Percentiles rank a stretch among this genome's conserved stretches.
Evolutionary conservation across 2,329 filamentous ascomycete species (phyloP).

Genomic region (Bipolaris sorokiniana): DNA sequence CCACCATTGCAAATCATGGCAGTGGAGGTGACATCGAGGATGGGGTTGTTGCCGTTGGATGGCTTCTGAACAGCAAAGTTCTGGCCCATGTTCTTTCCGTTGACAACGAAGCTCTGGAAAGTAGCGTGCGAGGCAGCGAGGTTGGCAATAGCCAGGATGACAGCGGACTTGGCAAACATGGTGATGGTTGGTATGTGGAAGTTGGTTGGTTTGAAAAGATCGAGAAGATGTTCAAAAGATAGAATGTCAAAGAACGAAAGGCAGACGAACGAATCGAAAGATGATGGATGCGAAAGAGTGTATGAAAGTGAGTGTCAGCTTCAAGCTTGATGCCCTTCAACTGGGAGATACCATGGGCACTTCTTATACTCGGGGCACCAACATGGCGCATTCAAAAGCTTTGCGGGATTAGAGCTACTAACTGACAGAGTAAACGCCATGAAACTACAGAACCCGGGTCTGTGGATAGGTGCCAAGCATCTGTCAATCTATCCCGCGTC

Average conservation of each 20-base stretch:
- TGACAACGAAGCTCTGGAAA: conserved; percentile 53
- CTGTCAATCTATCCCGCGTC: conserved; percentile 37
- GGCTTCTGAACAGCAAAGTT: conserved; percentile 55
- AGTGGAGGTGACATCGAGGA: conserved; percentile 45
- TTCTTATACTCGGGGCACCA: conserved; percentile 35
- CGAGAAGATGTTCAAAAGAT: conserved; percentile 30
- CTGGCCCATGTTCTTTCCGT: conserved; percentile 38
- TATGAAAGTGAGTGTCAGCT: conserved; percentile 42
- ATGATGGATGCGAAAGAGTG: conserved; percentile 39
- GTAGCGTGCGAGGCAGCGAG: conserved; percentile 46
- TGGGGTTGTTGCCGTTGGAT: conserved; percentile 48
- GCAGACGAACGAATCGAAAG: conserved; percentile 38
- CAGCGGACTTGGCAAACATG: conserved; percentile 42
- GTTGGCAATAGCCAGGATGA: conserved; percentile 43
- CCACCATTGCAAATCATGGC: conserved; percentile 48
- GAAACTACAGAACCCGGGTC: conserved; percentile 25
- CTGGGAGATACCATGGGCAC: conserved; percentile 8
- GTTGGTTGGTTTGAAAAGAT: conserved; percentile 18
- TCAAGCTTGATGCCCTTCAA: conserved; percentile 38
- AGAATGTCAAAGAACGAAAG: conserved; percentile 28
- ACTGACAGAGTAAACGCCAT: conserved; percentile 13
- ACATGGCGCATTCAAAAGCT: conserved; percentile 21
- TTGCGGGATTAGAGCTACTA: conserved; percentile 24
- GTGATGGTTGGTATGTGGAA: conserved; percentile 29
- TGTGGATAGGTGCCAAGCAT: conserved; percentile 28